Percentiles rank a stretch among this genome's conserved stretches.
These are phyloP conservation scores for Dothistroma pini DNA, from an alignment of 2,329 filamentous ascomycete species.

Conservation along the genomic window DNA sequence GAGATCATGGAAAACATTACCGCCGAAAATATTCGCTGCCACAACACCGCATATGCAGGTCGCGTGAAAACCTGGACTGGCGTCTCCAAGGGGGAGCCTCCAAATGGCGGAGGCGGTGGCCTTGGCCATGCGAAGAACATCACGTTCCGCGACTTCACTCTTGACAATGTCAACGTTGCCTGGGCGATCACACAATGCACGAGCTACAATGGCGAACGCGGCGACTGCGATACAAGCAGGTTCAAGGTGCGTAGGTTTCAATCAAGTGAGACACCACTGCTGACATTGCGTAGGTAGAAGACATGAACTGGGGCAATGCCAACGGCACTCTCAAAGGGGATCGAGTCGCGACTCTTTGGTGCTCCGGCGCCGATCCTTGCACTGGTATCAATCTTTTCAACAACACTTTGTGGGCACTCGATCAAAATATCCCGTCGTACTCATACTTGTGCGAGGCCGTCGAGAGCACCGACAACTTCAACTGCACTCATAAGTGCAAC, in stretches of 20 bases:
- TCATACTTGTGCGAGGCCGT: constrained; percentile 30
- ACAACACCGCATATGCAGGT: constrained; percentile 18
- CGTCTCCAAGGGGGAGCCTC: constrained; percentile 45
- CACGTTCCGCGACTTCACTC: constrained; percentile 33
- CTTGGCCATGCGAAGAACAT: constrained; percentile 44
- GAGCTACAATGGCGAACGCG: constrained; percentile 18
- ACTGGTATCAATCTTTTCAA: constrained; percentile 24
- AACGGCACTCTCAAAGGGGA: constrained; percentile 30
- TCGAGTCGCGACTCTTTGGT: constrained; percentile 28
- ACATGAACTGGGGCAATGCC: constrained; percentile 33
- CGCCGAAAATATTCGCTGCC: constrained; percentile 43
- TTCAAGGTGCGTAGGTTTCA: constrained; percentile 30
- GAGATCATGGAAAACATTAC: constrained; percentile 51
- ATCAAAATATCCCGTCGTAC: constrained; percentile 16
- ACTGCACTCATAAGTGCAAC: constrained; percentile 23
- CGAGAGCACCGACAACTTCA: constrained; percentile 22
- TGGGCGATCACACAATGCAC: constrained; percentile 34
- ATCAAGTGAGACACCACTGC: not conserved
- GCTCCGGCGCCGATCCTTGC: constrained; percentile 30
- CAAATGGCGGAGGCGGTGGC: constrained; percentile 58
- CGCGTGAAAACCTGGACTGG: constrained; percentile 57
- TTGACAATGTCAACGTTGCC: constrained; percentile 24
- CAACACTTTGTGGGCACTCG: constrained; percentile 17
- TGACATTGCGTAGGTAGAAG: constrained; percentile 30
- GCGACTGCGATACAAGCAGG: constrained; percentile 30